phyloP scores from a whole-genome alignment of 208 protist genomes.

The Trypanosoma congolense region DNA sequence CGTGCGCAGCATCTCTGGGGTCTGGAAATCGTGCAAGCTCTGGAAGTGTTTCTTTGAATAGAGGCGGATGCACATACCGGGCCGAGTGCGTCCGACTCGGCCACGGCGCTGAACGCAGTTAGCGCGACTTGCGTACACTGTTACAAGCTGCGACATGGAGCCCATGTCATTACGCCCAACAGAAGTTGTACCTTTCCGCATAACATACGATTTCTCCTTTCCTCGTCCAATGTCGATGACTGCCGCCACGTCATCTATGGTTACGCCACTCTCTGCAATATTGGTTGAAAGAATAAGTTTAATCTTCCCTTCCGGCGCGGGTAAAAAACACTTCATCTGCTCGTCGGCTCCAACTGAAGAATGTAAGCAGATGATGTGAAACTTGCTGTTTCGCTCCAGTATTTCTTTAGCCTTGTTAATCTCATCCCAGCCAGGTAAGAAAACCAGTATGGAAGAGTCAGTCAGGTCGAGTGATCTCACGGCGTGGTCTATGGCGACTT shows the following conservation, averaged over 20 bases:
- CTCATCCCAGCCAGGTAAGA: slow-evolving; percentile 92
- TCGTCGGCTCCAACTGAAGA: slow-evolving; percentile 93
- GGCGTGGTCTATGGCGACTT: slow-evolving; percentile 82
- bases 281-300: slow-evolving; percentile 99
- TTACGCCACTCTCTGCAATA: slow-evolving; percentile 99
- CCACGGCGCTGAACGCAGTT: slow-evolving; percentile 93
- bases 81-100: slow-evolving; percentile 90
- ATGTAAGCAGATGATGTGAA: slow-evolving; percentile 81
- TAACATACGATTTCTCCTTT: slow-evolving; percentile 95
- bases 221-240: slow-evolving; percentile 95
- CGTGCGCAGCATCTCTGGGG: slow-evolving; percentile 92
- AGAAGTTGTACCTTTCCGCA: slow-evolving; percentile 26
- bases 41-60: slow-evolving; percentile 85
- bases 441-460: slow-evolving; percentile 83
- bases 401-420: slow-evolving; percentile 72
- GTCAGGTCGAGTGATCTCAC: slow-evolving; percentile 63
- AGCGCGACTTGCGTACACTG: slow-evolving; percentile 78
- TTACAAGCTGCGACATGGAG: slow-evolving; percentile 63
- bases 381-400: slow-evolving; percentile 61
- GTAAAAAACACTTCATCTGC: slow-evolving; percentile 97
- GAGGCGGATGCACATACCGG: slow-evolving; percentile 92
- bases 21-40: slow-evolving; percentile 79
- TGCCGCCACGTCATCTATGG: slow-evolving; percentile 98
- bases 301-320: slow-evolving; percentile 76
- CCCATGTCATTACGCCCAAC: slow-evolving; percentile 30